phyloP scores from a whole-genome alignment of 352 stramenopile species.

The Globisporangium cystogenes region DNA sequence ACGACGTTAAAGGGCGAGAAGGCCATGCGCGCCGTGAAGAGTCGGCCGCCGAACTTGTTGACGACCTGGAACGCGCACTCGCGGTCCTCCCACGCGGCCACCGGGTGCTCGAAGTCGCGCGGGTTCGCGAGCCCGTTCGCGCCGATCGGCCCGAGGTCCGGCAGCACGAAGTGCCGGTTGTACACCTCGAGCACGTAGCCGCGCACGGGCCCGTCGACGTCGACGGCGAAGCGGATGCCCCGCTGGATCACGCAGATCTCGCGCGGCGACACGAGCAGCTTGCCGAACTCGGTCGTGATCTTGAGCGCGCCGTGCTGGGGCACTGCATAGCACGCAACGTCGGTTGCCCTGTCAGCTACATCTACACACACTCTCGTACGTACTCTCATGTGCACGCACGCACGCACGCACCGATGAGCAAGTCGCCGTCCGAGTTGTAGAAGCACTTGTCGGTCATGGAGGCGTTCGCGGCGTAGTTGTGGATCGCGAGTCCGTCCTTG shows the following conservation, averaged over 20 bases:
- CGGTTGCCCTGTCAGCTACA: no score
- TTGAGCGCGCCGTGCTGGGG: conserved; percentile 88
- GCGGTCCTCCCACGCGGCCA: conserved; percentile 86
- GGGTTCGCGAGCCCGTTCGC: conserved; percentile 96
- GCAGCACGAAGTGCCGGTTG: conserved; percentile 93
- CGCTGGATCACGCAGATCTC: conserved; percentile 95
- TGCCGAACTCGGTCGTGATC: conserved; percentile 93
- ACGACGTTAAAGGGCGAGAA: conserved; percentile 97
- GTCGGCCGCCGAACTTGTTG: conserved; percentile 87
- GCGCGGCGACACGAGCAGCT: conserved; percentile 74
- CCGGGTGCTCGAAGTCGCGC: conserved; percentile 92
- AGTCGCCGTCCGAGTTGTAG: conserved; percentile 96
- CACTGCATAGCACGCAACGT: no score
- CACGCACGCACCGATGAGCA: conserved; percentile 85
- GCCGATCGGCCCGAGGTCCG: conserved; percentile 94
- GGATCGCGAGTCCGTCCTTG: conserved; percentile 92
- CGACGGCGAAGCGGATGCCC: conserved; percentile 92
- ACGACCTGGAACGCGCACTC: conserved; percentile 67
- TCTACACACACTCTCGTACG: no score
- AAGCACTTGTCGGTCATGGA: conserved; percentile 90
- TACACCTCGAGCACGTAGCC: conserved; percentile 96
- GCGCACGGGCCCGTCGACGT: conserved; percentile 72
- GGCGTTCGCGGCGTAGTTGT: conserved; percentile 90
- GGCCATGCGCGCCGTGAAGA: conserved; percentile 81
- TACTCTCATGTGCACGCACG: no score